Evolutionary conservation across 768 basidiomycete species (phyloP), one percentile per base, ranked within the genome.

Genomic region (Mycena albidolilacea): DNA sequence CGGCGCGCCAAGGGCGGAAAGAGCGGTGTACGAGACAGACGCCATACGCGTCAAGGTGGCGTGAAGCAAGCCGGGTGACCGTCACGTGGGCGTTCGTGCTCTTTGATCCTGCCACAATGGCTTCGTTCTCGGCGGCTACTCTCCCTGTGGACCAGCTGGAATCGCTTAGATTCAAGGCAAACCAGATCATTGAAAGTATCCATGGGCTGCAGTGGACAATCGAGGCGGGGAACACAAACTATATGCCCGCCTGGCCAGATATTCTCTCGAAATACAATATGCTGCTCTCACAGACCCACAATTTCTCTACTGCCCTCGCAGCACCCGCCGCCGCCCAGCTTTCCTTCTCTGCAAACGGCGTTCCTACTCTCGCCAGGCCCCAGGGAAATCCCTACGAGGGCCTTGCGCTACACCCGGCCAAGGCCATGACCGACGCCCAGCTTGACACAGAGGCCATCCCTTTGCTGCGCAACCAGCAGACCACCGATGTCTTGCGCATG

Each of bases 181-280:
- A 88, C 71, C 93, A 95, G 79, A 93, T 95, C 44, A 90, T 94
- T 57, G 94, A 95, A 63, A 93, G 93, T 8, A 92, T 95, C 30
- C 84, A 90, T 69, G 84, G 85, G 0, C 84, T 95, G 10, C 91
- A 91, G 68, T 85, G 88, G 64, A 91, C 89, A 8, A 84, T 95
- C 75, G 91, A 93, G 65, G 85, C 84, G 8, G 88, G 87, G 14
- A 85, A 89, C 46, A 87, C 85, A 55, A 83, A 82, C 46, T 84
- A 79, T n/a, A 94, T 95, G 90, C 91, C 92, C 3, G 82, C 93
- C 9, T 96, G 95, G 95, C 95, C 95, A 3, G 95, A 96, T 78
- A 90, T 96, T 67, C 86, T 96, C 66, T 91, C 92, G 15, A 95
- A 95, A 84, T 96, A 95, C 88, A 95, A 92, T 76, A 87, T 94